Evolutionary conservation across 2,329 filamentous ascomycete genomes (phyloP), one percentile per base, ranked within the genome.

Genomic region (Ambrosiella beaveri): DNA sequence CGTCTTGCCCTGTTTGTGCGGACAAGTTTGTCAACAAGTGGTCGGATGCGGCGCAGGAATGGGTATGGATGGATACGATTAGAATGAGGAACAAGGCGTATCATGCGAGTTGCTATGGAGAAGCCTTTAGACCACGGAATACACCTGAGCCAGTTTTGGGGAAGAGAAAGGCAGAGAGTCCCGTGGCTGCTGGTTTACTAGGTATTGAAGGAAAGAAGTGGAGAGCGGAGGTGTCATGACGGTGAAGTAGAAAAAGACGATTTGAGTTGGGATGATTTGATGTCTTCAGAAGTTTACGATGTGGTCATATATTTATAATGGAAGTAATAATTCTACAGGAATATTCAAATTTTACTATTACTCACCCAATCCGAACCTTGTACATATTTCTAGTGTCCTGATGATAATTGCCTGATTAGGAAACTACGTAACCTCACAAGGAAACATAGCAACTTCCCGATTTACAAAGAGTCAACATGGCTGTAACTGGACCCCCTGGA

Each of bases 1-100:
- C 81, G 13, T 78, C 86, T 1, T 98, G 93, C 66, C 88, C 89
- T 1, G 95, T 98, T 64, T 97, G 93, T 68, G 90, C 95, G 68
- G 93, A 98, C 68, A 85, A 86, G 63, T 97, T 98, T 65, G 86
- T 94, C 71, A 88, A 86, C 63, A 85, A 86, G 63, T 97, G 89
- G 85, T 82, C 91, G 6, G 88, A 94, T 64, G 88, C 94, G 62
- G 86, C 86, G 15, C 89, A 97, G 69, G 91, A 98, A 66, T 97
- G 90, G 79, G 91, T 98, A 45, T 97, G 93, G 87, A 84, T 88
- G 69, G 91, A 98, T 69, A 87, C 91, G 0, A 76, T 86, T 55
- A 79, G 84, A 63, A 80, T 94, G 37, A 86, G 86, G 40, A 81
- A 78, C 58, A 82, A 88, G 62, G 85, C 93, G 13, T 97, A 88